Evolutionary conservation across 2,329 filamentous ascomycete genomes (phyloP).

Genomic region (Monilinia fructigena): DNA sequence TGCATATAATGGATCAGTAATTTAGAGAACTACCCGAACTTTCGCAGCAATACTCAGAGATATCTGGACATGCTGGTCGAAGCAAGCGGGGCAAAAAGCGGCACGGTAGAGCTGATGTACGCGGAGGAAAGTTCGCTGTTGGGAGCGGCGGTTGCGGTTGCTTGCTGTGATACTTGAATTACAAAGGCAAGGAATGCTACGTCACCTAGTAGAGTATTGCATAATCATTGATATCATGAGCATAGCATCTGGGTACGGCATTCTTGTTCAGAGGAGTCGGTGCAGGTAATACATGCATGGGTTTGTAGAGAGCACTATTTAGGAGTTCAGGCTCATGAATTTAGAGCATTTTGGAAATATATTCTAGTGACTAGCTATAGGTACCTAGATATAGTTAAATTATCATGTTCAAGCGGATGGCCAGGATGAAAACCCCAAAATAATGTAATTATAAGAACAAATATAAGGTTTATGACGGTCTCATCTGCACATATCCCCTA

Average conservation of each 20-base stretch:
- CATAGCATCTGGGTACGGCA: not conserved
- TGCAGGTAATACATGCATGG: not conserved
- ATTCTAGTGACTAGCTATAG: no score
- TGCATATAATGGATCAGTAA: slow-evolving; percentile 77
- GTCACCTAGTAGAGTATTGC: not conserved
- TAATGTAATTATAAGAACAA: not conserved
- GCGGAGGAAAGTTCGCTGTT: slow-evolving; percentile 73
- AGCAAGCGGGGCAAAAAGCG: slow-evolving; percentile 42
- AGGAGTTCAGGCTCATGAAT: not conserved
- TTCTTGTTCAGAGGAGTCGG: not conserved
- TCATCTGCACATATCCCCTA: not conserved
- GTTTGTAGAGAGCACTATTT: not conserved
- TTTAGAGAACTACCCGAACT: slow-evolving; percentile 75
- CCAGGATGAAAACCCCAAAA: not conserved
- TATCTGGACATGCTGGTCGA: slow-evolving; percentile 61
- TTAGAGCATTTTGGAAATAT: not conserved
- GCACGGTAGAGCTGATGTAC: slow-evolving; percentile 60
- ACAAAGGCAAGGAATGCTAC: not conserved
- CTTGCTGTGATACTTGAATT: slow-evolving; percentile 41
- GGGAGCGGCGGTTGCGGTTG: slow-evolving; percentile 70
- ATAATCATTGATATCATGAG: not conserved
- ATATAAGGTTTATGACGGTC: no score
- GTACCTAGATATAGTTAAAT: no score
- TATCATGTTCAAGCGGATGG: not conserved
- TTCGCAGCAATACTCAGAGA: slow-evolving; percentile 59